Base-by-base conservation (phyloP, 73 alveolate genomes). In the Stentor coeruleus region DNA sequence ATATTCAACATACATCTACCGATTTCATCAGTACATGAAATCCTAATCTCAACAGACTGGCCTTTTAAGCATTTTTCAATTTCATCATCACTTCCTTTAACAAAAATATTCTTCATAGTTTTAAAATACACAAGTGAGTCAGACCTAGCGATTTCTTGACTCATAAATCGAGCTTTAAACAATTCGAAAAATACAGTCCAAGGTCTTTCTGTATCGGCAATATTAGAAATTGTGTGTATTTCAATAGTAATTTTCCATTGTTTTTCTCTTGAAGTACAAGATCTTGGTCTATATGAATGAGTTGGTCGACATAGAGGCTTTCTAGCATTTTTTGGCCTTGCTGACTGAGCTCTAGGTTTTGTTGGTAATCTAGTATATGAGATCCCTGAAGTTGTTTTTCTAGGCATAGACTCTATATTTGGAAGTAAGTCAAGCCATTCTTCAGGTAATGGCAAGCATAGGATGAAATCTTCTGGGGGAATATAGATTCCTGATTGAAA, bases 381-480 rank as follows among this genome's bases (percentile, higher is more conserved):
- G 2, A 31, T 31, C 15, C 33, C 15, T 28, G 79, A 28, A 20
- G n/a, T 26, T 28, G 33, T 66, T 66, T 37, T 26, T 26, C 14
- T 31, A 26, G 79, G n/a, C 33, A 15, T 37, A 15, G n/a, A 20
- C 49, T 35, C 39, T 0, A 75, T n/a, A 75, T 31, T 39, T 0
- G 83, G 83, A 33, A 75, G 26, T 6, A 75, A 37, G 33, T 75
- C 83, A 39, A 75, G 38, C 83, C 83, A 75, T 35, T 75, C 83
- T 1, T 75, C 38, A 20, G 83, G 83, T 33, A 75, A 75, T 14
- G 59, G 74, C 38, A 39, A 37, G 39, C 83, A 75, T 2, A 40
- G n/a, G 59, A 40, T 31, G 38, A 75, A 75, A 75, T 75, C 83
- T 75, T 75, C 83, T 0, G 83, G 83, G 6, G 83, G 83, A n/a